Evolutionary conservation across 179 eudicot genomes (phyloP).

Genomic region (Pouteria campechiana): DNA sequence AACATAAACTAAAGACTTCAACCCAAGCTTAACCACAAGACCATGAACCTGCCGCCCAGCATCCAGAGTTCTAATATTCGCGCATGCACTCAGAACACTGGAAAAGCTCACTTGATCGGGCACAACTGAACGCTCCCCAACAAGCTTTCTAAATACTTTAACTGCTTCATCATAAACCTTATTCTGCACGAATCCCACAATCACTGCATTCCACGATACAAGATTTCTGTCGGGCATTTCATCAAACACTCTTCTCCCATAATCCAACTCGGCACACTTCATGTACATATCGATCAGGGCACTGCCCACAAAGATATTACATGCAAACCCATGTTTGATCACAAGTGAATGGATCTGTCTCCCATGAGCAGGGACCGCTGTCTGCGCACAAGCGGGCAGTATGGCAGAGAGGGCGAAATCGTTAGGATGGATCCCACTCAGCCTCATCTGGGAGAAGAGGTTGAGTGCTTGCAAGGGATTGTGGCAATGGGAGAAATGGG

Average conservation of each 20-base stretch:
- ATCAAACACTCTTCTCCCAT: slow-evolving; percentile 35
- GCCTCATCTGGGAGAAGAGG: slow-evolving; percentile 30
- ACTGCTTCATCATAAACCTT: slow-evolving; percentile 12
- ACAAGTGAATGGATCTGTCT: slow-evolving; percentile 27
- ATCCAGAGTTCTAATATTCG: slow-evolving; percentile 17
- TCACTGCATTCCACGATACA: slow-evolving; percentile 39
- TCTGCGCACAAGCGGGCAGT: slow-evolving; percentile 21
- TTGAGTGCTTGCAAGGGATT: slow-evolving; percentile 13
- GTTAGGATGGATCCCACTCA: slow-evolving; percentile 23
- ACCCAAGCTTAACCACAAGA: slow-evolving; percentile 19
- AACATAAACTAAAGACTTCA: slow-evolving; percentile 17
- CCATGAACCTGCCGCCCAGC: slow-evolving; percentile 32
- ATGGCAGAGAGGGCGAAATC: slow-evolving; percentile 36
- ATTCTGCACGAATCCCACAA: slow-evolving; percentile 31
- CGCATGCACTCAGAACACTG: slow-evolving; percentile 44
- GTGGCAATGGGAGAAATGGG: slow-evolving; percentile 14
- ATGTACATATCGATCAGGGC: slow-evolving; percentile 34
- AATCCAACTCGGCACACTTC: slow-evolving; percentile 11
- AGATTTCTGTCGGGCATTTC: slow-evolving; percentile 40
- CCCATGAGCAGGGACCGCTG: slow-evolving; percentile 11
- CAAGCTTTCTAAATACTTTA: slow-evolving; percentile 12
- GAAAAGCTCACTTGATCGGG: slow-evolving; percentile 34
- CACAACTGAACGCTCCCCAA: slow-evolving; percentile 13
- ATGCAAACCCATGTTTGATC: slow-evolving; percentile 24
- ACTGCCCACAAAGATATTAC: slow-evolving; percentile 26